phyloP scores from a whole-genome alignment of 352 stramenopile genomes.

The Phytopythium montanum region DNA sequence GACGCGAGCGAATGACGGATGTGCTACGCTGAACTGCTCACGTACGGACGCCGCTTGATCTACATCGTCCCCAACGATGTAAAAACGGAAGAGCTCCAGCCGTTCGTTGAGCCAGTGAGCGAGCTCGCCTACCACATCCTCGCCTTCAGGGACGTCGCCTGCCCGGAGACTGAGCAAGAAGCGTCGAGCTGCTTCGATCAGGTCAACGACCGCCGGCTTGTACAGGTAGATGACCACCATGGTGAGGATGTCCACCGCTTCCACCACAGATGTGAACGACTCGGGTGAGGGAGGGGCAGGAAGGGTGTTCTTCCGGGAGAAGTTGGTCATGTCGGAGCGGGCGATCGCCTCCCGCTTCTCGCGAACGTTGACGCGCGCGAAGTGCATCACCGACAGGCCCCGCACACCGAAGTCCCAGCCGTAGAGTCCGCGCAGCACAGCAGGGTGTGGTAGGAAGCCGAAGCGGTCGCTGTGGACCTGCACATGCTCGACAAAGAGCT shows the following conservation, averaged over 20 bases:
- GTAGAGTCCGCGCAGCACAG: slow-evolving; percentile 8
- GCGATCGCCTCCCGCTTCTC: background rate
- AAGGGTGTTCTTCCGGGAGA: slow-evolving; percentile 5
- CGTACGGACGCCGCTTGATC: background rate
- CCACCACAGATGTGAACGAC: background rate
- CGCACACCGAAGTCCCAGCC: slow-evolving; percentile 9
- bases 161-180: background rate
- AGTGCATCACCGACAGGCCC: slow-evolving; percentile 9
- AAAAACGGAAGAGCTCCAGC: background rate
- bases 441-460: slow-evolving; percentile 5
- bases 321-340: slow-evolving; percentile 5
- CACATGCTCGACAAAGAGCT: slow-evolving; percentile 12
- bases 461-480: slow-evolving; percentile 8
- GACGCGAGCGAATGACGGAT: background rate
- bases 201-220: background rate
- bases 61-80: background rate
- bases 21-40: background rate
- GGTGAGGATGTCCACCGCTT: background rate
- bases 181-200: background rate
- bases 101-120: background rate
- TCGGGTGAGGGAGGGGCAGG: background rate
- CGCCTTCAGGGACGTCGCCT: background rate
- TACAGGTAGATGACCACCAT: background rate
- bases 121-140: background rate
- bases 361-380: background rate